phyloP scores from a whole-genome alignment of 31 red algal species.

The Odonthalia washingtoniensis region DNA sequence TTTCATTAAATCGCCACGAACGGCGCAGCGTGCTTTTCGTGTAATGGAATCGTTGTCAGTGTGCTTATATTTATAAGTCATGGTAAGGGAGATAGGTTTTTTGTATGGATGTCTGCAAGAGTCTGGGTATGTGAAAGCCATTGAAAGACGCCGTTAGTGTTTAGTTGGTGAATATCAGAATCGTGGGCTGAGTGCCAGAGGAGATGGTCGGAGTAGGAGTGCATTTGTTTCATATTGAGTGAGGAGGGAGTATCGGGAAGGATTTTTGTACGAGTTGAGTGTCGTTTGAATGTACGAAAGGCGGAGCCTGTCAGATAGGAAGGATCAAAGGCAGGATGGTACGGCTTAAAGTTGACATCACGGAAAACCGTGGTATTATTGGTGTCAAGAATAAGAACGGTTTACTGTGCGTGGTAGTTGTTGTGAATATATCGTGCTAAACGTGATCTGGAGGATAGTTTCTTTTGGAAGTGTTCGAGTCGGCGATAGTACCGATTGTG shows the following conservation, averaged over 20 bases:
- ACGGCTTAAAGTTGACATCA: not conserved
- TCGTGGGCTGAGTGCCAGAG: not conserved
- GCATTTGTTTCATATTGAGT: not conserved
- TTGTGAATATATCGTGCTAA: not conserved
- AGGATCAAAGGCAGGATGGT: too few relatives aligned
- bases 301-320: too few relatives aligned
- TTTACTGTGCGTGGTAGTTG: not conserved
- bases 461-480: not conserved
- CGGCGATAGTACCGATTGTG: too few relatives aligned
- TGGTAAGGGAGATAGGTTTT: constrained; percentile 15
- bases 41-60: not conserved
- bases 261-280: not conserved
- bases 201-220: not conserved
- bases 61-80: constrained; percentile 32
- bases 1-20: constrained; percentile 42
- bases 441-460: not conserved
- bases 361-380: not conserved
- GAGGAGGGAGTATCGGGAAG: not conserved
- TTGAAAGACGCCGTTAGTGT: not conserved
- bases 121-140: not conserved
- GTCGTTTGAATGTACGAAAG: not conserved
- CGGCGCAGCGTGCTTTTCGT: constrained; percentile 6
- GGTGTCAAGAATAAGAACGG: not conserved
- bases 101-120: not conserved
- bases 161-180: not conserved